Base-by-base conservation (phyloP, 2,329 filamentous ascomycete genomes). In the Hypoxylon sp. region DNA sequence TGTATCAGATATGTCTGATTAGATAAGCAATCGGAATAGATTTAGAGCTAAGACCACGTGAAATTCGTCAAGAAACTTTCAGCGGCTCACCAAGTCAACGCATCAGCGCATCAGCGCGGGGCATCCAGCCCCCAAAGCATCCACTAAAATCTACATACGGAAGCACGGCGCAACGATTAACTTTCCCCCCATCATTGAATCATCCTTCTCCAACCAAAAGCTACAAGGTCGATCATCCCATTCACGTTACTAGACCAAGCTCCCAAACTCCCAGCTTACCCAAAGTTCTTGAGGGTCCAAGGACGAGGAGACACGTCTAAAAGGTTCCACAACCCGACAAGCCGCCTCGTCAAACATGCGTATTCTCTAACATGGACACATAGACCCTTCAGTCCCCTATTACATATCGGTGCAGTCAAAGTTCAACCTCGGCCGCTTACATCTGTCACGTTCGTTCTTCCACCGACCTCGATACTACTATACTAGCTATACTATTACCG, bases 241-340 rank as follows among this genome's bases (percentile, higher is more conserved):
- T 56, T 56, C 42, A 56, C 50, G 52, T 65, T 68, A 63, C 53
- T 62, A 62, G 57, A 62, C 57, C 19, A 47, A 65, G 48, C 61
- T 42, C 50, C 52, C 33, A 39, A 53, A 52, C 55, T 61, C 47
- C 47, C 56, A 50, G 46, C 14, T 13, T 57, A 33, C 8, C 46
- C 51, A 57, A 50, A 2, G 5, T 61, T 29, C 22, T 22, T 33
- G 31, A 65, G 46, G 58, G 29, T 53, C 68, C 68, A 70, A 68
- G 68, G 58, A 66, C 39, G 53, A 68, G 47, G 6, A 68, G 68
- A 68, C 68, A 66, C 65, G 68, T 70, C 65, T 70, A 46, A 66
- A 59, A 65, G 65, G 63, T 63, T 66, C 62, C 68, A 70, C 68
- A 67, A 61, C 51, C 50, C 39, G n/a, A 58, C 65, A 61, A 70